phyloP scores from a whole-genome alignment of 495 filamentous ascomycete species.

The Hyaloscypha finlandica region DNA sequence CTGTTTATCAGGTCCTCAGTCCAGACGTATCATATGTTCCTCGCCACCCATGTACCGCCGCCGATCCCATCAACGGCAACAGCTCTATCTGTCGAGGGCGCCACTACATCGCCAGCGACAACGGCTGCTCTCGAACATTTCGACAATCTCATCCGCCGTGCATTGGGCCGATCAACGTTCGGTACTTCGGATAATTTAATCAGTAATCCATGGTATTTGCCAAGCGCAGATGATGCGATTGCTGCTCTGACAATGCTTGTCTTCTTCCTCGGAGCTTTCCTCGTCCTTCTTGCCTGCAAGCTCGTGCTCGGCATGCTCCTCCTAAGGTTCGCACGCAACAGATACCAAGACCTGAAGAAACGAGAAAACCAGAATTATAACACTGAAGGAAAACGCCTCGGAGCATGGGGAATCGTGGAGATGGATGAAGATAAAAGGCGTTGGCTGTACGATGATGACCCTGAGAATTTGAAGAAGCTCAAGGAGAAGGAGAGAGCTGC shows the following conservation, averaged over 20 bases:
- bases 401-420: slow-evolving; percentile 82
- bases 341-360: slow-evolving; percentile 79
- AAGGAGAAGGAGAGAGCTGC: slow-evolving; percentile 66
- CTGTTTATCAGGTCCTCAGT: slow-evolving; percentile 94
- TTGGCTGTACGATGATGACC: slow-evolving; percentile 87
- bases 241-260: slow-evolving; percentile 71
- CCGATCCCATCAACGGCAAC: slow-evolving; percentile 72
- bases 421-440: slow-evolving; percentile 83
- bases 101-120: slow-evolving; percentile 64
- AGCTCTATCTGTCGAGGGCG: slow-evolving; percentile 60
- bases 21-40: slow-evolving; percentile 98
- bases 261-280: slow-evolving; percentile 76
- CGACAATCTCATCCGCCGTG: slow-evolving; percentile 71
- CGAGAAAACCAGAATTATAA: slow-evolving; percentile 62
- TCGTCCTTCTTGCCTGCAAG: slow-evolving; percentile 79
- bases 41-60: slow-evolving; percentile 77
- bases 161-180: slow-evolving; percentile 67
- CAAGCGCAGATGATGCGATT: slow-evolving; percentile 64
- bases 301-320: slow-evolving; percentile 82
- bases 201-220: slow-evolving; percentile 44
- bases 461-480: slow-evolving; percentile 64
- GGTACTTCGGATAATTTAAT: slow-evolving; percentile 46
- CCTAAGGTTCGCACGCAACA: slow-evolving; percentile 68
- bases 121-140: slow-evolving; percentile 72
- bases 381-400: slow-evolving; percentile 70